A percentile compares a stretch with the other conserved stretches of the same genome.
Evolutionary conservation across 2,329 filamentous ascomycete species (phyloP).

Genomic region (Tricladium varicosporioides): DNA sequence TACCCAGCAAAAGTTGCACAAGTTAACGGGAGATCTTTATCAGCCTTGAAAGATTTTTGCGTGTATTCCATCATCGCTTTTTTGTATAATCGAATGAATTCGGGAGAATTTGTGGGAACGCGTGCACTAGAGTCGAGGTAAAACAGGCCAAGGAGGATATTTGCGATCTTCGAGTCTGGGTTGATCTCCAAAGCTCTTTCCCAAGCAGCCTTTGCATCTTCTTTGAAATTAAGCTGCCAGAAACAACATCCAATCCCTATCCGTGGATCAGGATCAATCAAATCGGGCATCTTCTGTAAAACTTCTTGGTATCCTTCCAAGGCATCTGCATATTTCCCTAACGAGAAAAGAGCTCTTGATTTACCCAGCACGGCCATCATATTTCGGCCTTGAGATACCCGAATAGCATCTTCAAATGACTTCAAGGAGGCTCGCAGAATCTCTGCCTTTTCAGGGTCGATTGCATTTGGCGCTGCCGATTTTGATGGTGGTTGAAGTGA

Average conservation of each 20-base stretch:
- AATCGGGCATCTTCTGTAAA: constrained; percentile 77
- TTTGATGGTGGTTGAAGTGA: constrained; percentile 78
- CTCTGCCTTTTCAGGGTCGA: constrained; percentile 73
- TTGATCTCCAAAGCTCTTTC: constrained; percentile 79
- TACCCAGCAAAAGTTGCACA: constrained; percentile 89
- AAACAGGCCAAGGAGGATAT: constrained; percentile 85
- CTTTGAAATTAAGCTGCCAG: constrained; percentile 94
- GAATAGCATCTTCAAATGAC: constrained; percentile 90
- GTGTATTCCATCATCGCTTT: constrained; percentile 94
- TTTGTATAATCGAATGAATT: constrained; percentile 83
- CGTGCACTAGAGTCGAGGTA: constrained; percentile 85
- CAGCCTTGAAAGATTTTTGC: constrained; percentile 88
- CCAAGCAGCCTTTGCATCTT: constrained; percentile 89
- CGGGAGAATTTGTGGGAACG: constrained; percentile 77
- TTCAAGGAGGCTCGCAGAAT: constrained; percentile 83
- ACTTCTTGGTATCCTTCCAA: constrained; percentile 84
- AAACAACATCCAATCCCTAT: constrained; percentile 96
- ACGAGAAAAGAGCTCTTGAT: constrained; percentile 79
- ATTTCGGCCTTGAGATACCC: constrained; percentile 81
- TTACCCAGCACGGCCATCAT: constrained; percentile 91
- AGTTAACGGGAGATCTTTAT: constrained; percentile 86
- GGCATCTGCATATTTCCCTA: constrained; percentile 82
- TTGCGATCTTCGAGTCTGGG: constrained; percentile 82
- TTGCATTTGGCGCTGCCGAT: constrained; percentile 55
- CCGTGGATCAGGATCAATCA: constrained; percentile 90